Evolutionary conservation across 345 rosid species (phyloP), one percentile per base, ranked within the genome.

Genomic region (Rhizophora apiculata): DNA sequence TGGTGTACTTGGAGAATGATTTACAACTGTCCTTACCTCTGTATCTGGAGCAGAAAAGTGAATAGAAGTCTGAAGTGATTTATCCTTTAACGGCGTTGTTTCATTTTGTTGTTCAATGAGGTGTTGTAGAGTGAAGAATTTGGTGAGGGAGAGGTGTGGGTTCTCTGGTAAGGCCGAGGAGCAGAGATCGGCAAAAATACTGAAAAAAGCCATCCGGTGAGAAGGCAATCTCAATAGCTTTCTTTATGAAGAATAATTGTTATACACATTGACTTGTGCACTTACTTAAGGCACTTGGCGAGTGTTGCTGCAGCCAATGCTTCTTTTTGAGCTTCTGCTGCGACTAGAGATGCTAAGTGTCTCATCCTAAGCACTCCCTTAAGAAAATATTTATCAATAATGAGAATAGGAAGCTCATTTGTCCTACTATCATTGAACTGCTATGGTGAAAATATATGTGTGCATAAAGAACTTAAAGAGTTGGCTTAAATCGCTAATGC

Each of bases 301-400:
- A 94, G 80, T 57, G 79, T 70, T 62, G 89, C 74, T 65, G 95
- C 88, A 65, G 72, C 74, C 11, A 86, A 76, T 80, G 92, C 97
- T 77, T 89, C 95, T 75, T 78, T 82, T 73, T 94, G 95, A 58
- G 86, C 95, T 70, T 91, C 97, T 82, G 85, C 84, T 46, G 89
- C 93, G 51, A 94, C 82, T 65, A 75, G 60, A 68, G 85, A 75
- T 74, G 97, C 90, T 65, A 91, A 52, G 69, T 85, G 82, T 81
- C 89, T 86, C 84, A 93, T 87, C 58, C 88, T 83, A 55, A 88
- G 77, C 74, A 94, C 76, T 70, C 85, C 95, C 97, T 94, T 75
- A 52, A 52, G 49, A 57, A 71, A 30, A 63, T 56, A 65, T 39
- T 55, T 20, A 16, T 1, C 32, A 32, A 64, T 39, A 39, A 68